Evolutionary conservation across 2,329 filamentous ascomycete species (phyloP).

Genomic region (Daldinia sp.): DNA sequence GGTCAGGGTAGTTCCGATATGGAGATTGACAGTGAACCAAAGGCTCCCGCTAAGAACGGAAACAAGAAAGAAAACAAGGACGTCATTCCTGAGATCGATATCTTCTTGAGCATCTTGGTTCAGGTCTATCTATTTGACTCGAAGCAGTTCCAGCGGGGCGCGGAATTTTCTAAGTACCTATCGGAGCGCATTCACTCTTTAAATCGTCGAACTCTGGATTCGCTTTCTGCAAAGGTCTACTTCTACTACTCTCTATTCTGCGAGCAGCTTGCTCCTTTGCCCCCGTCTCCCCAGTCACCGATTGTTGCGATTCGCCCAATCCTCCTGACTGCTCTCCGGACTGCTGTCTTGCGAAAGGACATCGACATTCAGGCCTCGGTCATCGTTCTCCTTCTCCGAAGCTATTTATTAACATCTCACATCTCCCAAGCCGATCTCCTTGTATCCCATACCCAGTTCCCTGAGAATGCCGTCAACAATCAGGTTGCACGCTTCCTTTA

Average conservation of each 20-base stretch:
- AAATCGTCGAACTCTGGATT: conserved; percentile 94
- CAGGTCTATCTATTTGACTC: conserved; percentile 90
- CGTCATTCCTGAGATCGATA: conserved; percentile 83
- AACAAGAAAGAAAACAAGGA: conserved; percentile 76
- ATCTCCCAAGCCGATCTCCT: conserved; percentile 96
- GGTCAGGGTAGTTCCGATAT: conserved; percentile 69
- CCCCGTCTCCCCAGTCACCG: conserved; percentile 87
- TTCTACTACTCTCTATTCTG: conserved; percentile 98
- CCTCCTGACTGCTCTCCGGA: conserved; percentile 87
- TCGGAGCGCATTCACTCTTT: conserved; percentile 85
- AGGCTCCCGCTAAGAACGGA: conserved; percentile 60
- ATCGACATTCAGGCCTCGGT: conserved; percentile 96
- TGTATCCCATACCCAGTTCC: conserved; percentile 95
- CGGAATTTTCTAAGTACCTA: conserved; percentile 83
- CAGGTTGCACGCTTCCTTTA: conserved; percentile 97
- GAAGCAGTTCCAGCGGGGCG: conserved; percentile 81
- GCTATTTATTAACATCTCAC: conserved; percentile 94
- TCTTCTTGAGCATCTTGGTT: conserved; percentile 85
- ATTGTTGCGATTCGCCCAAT: conserved; percentile 86
- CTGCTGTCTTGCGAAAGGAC: conserved; percentile 96
- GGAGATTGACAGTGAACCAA: conserved; percentile 73
- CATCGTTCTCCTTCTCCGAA: conserved; percentile 92
- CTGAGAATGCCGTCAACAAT: conserved; percentile 93
- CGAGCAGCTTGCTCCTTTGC: conserved; percentile 86
- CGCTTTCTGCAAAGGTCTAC: conserved; percentile 93